phyloP scores from a whole-genome alignment of 1,284 basidiomycete species.

The Rhodotorula sp. region DNA sequence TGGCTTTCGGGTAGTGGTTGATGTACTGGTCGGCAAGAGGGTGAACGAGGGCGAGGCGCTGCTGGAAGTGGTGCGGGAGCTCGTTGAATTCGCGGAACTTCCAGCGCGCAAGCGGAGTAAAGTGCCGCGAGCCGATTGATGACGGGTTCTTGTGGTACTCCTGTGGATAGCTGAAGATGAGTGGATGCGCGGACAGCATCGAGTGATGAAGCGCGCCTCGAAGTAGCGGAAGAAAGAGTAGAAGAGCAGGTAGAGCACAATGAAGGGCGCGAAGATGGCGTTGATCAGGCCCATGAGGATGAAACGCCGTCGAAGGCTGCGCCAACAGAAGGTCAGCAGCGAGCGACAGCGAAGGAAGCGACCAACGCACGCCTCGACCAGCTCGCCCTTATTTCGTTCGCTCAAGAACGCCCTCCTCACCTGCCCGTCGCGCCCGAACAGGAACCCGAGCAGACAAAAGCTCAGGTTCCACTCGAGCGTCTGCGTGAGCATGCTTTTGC shows the following conservation, averaged over 20 bases:
- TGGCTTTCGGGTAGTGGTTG: conserved; percentile 95
- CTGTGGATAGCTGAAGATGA: conserved; percentile 54
- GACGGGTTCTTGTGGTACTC: conserved; percentile 99
- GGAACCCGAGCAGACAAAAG: conserved; percentile 89
- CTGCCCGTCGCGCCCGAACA: conserved; percentile 83
- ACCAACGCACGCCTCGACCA: conserved; percentile 76
- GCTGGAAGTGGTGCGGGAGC: conserved; percentile 85
- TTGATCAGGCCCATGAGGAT: conserved; percentile 96
- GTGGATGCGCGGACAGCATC: neutral
- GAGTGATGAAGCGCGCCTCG: conserved; percentile 63
- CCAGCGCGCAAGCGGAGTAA: conserved; percentile 94
- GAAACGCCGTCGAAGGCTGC: conserved; percentile 77
- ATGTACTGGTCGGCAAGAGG: conserved; percentile 91
- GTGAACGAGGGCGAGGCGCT: conserved; percentile 83
- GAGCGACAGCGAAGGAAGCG: neutral
- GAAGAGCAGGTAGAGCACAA: conserved; percentile 92
- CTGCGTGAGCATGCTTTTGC: conserved; percentile 75
- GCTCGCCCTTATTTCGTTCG: conserved; percentile 69
- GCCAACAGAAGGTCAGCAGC: neutral
- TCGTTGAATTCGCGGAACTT: conserved; percentile 99
- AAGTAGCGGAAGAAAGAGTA: conserved; percentile 99
- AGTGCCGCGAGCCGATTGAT: conserved; percentile 84
- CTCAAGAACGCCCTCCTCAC: conserved; percentile 89
- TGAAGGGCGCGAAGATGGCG: conserved; percentile 92
- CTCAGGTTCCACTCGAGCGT: conserved; percentile 95